Base-by-base conservation (phyloP, 352 stramenopile genomes). In the Pythium aristosporum region DNA sequence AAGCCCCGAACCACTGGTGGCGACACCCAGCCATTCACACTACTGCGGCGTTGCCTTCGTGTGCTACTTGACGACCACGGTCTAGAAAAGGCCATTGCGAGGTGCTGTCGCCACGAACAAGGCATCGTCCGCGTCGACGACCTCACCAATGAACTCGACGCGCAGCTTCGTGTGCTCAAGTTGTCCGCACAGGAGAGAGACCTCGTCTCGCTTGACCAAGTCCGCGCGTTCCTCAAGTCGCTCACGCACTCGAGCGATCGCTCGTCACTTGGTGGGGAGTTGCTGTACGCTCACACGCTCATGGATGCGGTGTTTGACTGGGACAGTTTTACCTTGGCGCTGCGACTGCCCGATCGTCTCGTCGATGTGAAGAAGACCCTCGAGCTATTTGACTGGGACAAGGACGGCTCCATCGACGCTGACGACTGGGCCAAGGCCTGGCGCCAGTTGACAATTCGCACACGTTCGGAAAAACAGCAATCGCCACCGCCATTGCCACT, bases 221-320 rank as follows among this genome's bases (percentile, higher is more conserved):
- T 68, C 36, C 20, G 25, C 57, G 23, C 20, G n/a, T 50, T 68
- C 61, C 16, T 67, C 20, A 15, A 32, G 1, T 41, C 23, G 9
- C 23, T 64, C 3, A 37, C 30, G 15, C 34, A 39, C 1, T 9
- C 34, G 20, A 23, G 34, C 3, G 49, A 53, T 9, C 3, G 30
- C 3, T 15, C 41, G 5, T 46, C 60, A 16, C 49, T 51, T 6
- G 53, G 42, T 9, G 12, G 25, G 0, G 51, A 52, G 30, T 25
- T 47, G 2, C 66, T 89, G 30, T 63, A 72, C n/a, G 51, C 71
- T 1, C 60, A 75, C 41, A 53, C 56, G 5, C 71, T 89, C 46
- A 84, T 89, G 34, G 68, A 84, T 12, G 50, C 32, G 1, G 48
- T 89, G 7, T 72, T 87, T 21, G 80, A 86, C 51, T 89, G 77